Evolutionary conservation across 2,329 filamentous ascomycete genomes (phyloP), one percentile per base, ranked within the genome.

Genomic region (Trichoderma koningiopsis): DNA sequence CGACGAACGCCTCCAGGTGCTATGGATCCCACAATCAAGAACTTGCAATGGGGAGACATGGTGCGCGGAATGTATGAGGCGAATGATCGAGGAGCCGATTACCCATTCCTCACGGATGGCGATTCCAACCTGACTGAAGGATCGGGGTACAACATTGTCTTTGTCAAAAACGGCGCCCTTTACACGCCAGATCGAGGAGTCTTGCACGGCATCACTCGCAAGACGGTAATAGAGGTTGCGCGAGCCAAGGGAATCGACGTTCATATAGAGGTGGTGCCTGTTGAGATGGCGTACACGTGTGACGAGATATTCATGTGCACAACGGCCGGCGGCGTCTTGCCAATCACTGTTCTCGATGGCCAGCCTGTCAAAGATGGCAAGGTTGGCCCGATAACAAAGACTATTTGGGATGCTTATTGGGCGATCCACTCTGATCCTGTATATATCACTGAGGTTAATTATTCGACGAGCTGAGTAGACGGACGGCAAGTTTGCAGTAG

Each of bases 41-140:
- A 66, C 53, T 37, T 66, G 5, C 63, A 66, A 58, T 66, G 63
- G 63, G 63, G 63, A 29, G 63, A 66, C 53, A 66, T 66, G 63
- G 63, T 66, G 27, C 63, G 63, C 37, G 63, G 63, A 24, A 66
- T 66, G 63, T 35, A 66, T 10, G 63, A 66, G 13, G 63, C 63
- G 14, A 57, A 16, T 27, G 63, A 66, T 4, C 63, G 63, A 33
- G 63, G 63, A 35, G 63, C 63, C 37, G 33, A 29, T n/a, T 66
- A 66, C 49, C 63, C 63, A 19, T 33, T 66, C 13, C 63, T 66
- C 3, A 66, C 63, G 3, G 63, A 66, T 3, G 63, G 63, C n/a
- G 63, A 66, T 22, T 49, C 53, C 3, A 57, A 58, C 7, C 14
- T 66, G 53, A 66, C 63, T 2, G 63, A 66, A 40, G 63, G 63